Evolutionary conservation across 2,329 filamentous ascomycete genomes (phyloP).

Genomic region (Fusarium transvaalense): DNA sequence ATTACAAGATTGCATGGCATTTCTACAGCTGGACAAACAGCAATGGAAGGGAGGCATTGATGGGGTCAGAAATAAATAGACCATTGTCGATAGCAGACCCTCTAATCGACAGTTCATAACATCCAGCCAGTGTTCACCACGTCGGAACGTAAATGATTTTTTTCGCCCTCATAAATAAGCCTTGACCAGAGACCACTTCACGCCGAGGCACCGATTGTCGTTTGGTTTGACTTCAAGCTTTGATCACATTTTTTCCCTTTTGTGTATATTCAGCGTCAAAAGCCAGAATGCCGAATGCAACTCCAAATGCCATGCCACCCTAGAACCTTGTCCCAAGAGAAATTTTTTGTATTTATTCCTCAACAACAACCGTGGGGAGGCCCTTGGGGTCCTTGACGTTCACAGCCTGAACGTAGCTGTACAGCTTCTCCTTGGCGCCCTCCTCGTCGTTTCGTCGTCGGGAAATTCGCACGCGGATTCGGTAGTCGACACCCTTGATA

Average conservation of each 20-base stretch:
- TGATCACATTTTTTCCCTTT: constrained; percentile 55
- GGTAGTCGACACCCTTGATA: constrained; percentile 98
- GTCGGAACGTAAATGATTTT: constrained; percentile 43
- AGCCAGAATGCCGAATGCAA: constrained; percentile 62
- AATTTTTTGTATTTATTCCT: constrained; percentile 68
- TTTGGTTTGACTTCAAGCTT: constrained; percentile 48
- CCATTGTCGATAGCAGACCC: constrained; percentile 46
- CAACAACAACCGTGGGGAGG: constrained; percentile 90
- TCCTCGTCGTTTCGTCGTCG: constrained; percentile 99
- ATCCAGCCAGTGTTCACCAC: constrained; percentile 42
- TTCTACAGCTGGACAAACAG: constrained; percentile 39
- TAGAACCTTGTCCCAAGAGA: constrained; percentile 58
- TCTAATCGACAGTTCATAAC: constrained; percentile 46
- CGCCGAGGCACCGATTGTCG: constrained; percentile 48
- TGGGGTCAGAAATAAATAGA: constrained; percentile 45
- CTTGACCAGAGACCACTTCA: constrained; percentile 46
- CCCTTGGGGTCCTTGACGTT: constrained; percentile 99
- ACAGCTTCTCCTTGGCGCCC: constrained; percentile 99
- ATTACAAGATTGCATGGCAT: constrained; percentile 53
- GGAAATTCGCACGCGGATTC: constrained; percentile 97
- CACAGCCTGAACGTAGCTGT: constrained; percentile 99
- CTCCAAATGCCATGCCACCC: constrained; percentile 62
- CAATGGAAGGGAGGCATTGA: constrained; percentile 36
- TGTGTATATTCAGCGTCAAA: constrained; percentile 57
- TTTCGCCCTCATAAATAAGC: constrained; percentile 40